These are phyloP conservation scores for Stellera chamaejasme DNA, from an alignment of 345 rosid genomes.

Conservation along the genomic window DNA sequence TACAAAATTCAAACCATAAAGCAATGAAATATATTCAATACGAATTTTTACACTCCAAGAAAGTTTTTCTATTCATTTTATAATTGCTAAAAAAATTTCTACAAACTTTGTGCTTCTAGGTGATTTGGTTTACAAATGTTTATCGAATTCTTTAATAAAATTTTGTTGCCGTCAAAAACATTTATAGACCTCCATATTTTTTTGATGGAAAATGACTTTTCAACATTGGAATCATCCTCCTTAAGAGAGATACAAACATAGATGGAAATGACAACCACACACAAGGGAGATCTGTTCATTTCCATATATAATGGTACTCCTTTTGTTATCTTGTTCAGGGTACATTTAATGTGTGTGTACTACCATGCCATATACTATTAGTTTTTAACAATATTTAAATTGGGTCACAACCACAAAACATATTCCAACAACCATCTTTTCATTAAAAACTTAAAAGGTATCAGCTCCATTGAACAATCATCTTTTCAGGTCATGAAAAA, in stretches of 20 bases:
- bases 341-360: constrained; percentile 23
- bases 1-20: too few species aligned
- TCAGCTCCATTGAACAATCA: too few species aligned
- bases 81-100: too few species aligned
- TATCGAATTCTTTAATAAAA: not conserved
- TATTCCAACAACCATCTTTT: too few species aligned
- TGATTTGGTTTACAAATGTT: not conserved
- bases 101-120: too few species aligned
- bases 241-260: constrained; percentile 14
- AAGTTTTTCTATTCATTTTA: too few species aligned
- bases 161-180: constrained; percentile 4
- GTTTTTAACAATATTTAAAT: constrained; percentile 4
- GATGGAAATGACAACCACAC: constrained; percentile 14
- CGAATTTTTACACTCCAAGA: too few species aligned
- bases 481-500: too few species aligned
- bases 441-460: too few species aligned
- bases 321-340: constrained; percentile 6
- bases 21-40: too few species aligned
- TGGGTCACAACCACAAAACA: constrained; percentile 19
- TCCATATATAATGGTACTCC: not conserved
- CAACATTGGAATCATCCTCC: constrained; percentile 8
- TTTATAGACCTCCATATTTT: not conserved
- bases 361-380: too few species aligned
- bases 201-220: not conserved
- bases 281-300: constrained; percentile 12